A percentile compares a stretch with the other conserved stretches of the same genome.
Conservation (phyloP, 345 rosid genomes). For the Ailanthus altissimus region DNA sequence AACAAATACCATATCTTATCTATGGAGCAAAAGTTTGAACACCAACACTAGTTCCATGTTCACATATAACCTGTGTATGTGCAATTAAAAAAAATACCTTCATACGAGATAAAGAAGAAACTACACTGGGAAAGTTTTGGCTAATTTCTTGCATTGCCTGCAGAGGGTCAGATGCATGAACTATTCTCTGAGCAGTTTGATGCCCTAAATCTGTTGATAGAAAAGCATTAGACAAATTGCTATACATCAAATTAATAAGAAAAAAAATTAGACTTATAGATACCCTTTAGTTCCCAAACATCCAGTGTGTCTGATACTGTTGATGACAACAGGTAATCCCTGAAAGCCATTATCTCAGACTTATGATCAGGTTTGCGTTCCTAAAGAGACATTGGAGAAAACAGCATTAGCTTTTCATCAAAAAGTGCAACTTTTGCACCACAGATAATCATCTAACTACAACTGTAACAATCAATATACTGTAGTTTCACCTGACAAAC, state of each 20-base stretch:
- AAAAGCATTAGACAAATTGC: constrained; percentile 28
- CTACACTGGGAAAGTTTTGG: constrained; percentile 95
- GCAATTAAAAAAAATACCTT: constrained; percentile 51
- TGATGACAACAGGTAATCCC: constrained; percentile 88
- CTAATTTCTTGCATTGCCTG: constrained; percentile 96
- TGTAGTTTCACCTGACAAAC: not conserved
- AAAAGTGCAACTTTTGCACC: not conserved
- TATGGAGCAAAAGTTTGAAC: not conserved
- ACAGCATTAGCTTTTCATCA: constrained; percentile 11
- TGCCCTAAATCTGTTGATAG: constrained; percentile 84
- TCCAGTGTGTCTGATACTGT: constrained; percentile 91
- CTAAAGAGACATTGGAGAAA: constrained; percentile 40
- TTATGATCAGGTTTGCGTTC: constrained; percentile 89
- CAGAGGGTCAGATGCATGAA: constrained; percentile 90
- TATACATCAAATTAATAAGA: constrained; percentile 5
- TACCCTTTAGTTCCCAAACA: constrained; percentile 99
- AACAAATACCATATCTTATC: constrained; percentile 11
- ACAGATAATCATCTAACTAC: constrained; percentile 17
- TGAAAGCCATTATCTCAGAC: constrained; percentile 87
- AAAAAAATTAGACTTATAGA: not conserved
- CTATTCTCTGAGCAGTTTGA: constrained; percentile 97
- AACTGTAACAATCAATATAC: not conserved
- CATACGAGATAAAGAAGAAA: constrained; percentile 95
- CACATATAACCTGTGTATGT: not conserved
- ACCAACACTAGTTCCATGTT: constrained; percentile 19